phyloP scores from a whole-genome alignment of 192 early-diverging fungal genomes.

The Jimgerdemannia flammicorona region DNA sequence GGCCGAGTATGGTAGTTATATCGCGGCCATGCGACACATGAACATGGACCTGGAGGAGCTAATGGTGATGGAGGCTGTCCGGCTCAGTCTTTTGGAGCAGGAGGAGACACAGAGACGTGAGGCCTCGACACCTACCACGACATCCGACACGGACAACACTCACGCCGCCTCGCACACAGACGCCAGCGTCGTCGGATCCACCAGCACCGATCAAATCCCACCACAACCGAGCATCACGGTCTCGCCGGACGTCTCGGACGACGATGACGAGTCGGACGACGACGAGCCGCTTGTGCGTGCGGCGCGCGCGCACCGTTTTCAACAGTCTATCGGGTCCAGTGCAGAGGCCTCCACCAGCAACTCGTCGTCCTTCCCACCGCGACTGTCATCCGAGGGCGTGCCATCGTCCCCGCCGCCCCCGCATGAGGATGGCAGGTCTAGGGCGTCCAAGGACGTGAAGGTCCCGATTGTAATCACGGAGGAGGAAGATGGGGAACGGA shows the following conservation, averaged over 20 bases:
- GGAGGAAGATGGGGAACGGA: too few species aligned
- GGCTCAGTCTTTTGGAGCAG: slow-evolving; percentile 65
- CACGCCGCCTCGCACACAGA: too few species aligned
- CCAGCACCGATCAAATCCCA: not conserved
- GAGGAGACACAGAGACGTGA: slow-evolving; percentile 46
- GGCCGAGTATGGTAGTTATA: slow-evolving; percentile 54
- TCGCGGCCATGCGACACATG: slow-evolving; percentile 67
- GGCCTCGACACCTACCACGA: not conserved
- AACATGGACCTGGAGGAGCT: slow-evolving; percentile 87
- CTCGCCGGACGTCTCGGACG: not conserved
- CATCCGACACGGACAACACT: too few species aligned
- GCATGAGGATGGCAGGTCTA: not conserved
- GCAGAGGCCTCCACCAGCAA: not conserved
- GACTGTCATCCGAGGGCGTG: not conserved
- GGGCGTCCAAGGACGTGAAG: not conserved
- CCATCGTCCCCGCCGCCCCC: too few species aligned
- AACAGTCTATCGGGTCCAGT: not conserved
- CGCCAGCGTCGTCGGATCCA: not conserved
- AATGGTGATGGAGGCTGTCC: slow-evolving; percentile 91
- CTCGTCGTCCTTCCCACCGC: not conserved
- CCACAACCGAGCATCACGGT: not conserved
- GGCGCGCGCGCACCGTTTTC: not conserved
- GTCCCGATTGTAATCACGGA: not conserved
- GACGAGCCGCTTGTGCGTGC: not conserved
- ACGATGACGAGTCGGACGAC: not conserved